Evolutionary conservation across 805 yeast genomes (phyloP), one percentile per base, ranked within the genome.

Genomic region (Cyberlindnera xishuangbannaensis): DNA sequence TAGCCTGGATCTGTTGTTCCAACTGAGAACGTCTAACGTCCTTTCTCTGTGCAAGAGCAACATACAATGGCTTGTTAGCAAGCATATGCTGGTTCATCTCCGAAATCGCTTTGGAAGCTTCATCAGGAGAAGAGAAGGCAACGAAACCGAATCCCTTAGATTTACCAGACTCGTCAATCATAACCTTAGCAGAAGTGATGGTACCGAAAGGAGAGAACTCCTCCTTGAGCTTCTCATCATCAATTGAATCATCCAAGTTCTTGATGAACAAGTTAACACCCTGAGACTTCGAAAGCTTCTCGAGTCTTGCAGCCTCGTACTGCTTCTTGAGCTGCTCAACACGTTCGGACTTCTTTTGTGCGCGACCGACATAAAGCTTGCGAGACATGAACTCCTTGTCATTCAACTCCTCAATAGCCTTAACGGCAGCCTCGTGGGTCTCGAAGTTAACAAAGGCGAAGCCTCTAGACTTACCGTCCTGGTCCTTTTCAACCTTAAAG

Each of bases 91-190:
- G 96, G 78, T 90, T 87, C 95, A 90, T 88, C 73, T 90, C 98
- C 53, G 90, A 75, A 62, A 90, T 86, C 48, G 98, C 98, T 71
- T 86, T 87, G 56, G 95, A 84, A 51, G 98, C 98, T 77, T 92
- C 98, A 66, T 92, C 98, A 58, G 97, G 96, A 46, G 92, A 66
- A 37, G 95, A 78, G 83, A 81, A 92, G 70, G 98, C 87, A 52
- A 92, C 98, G 62, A 92, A 92, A 58, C 98, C 98, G 62, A 92
- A 92, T 50, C 97, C 97, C 73, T 85, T 90, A 45, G 97, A 86
- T 69, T 86, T 86, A 54, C 95, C 97, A 43, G 76, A 63, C 55
- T 88, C 97, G 60, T 85, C 95, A 55, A 82, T 77, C 97, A 92
- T 90, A 50, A 90, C 94, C 69, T 83, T 87, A 51, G 88, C 96